phyloP scores from a whole-genome alignment of 257 asterid species.

The Mitragyna speciosa region DNA sequence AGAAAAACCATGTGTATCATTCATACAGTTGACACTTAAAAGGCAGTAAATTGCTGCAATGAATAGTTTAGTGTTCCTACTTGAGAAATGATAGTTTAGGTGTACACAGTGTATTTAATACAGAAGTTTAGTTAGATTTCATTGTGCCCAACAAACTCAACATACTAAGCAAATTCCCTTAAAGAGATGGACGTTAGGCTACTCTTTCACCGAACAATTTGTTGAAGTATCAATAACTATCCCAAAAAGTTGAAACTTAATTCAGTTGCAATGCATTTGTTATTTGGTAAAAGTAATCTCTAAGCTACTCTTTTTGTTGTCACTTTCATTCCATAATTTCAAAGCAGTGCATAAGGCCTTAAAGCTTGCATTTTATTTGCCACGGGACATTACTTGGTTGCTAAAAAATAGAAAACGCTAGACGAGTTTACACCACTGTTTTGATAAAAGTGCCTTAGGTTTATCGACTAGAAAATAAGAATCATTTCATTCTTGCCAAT shows the following conservation, averaged over 20 bases:
- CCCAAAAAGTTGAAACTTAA: neutral
- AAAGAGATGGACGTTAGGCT: neutral
- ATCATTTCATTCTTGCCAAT: too few species aligned
- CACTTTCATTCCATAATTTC: neutral
- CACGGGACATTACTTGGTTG: too few species aligned
- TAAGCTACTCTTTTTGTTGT: neutral
- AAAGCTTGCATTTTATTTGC: too few species aligned
- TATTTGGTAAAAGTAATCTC: neutral
- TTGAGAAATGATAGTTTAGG: neutral
- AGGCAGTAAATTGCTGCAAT: too few species aligned
- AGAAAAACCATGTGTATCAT: too few species aligned
- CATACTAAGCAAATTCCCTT: neutral
- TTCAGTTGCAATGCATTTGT: neutral
- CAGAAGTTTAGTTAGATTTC: neutral
- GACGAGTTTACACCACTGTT: too few species aligned
- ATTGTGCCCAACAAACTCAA: neutral
- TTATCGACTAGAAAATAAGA: too few species aligned
- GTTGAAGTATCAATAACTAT: neutral
- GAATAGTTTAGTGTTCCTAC: too few species aligned
- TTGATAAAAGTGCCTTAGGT: too few species aligned
- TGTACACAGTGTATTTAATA: too few species aligned
- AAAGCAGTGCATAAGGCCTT: neutral
- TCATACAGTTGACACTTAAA: too few species aligned
- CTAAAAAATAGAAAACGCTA: too few species aligned
- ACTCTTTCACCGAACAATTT: neutral